Evolutionary conservation across 1,284 basidiomycete species (phyloP).

Genomic region (Taiwanofungus camphoratus): DNA sequence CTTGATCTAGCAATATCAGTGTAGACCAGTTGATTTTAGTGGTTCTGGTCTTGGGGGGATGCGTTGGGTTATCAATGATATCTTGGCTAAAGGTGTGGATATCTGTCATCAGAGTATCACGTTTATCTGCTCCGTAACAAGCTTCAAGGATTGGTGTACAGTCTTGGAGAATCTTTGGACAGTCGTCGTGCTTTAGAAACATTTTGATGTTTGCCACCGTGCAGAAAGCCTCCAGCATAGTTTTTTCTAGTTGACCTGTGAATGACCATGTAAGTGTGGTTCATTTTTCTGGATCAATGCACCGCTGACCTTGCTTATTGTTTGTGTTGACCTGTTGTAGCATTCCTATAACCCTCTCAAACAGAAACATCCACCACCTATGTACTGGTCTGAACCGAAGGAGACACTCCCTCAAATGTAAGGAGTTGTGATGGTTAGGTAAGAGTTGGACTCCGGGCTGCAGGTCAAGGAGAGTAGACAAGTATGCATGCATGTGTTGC

Average conservation of each 20-base stretch:
- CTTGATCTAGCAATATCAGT: neutral
- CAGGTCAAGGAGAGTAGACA: neutral
- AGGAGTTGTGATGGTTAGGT: slow-evolving; percentile 25
- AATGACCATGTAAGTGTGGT: neutral
- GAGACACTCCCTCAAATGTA: slow-evolving; percentile 31
- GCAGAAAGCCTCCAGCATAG: slow-evolving; percentile 3
- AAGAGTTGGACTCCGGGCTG: neutral
- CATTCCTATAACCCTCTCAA: slow-evolving; percentile 22
- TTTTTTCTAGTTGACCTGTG: neutral
- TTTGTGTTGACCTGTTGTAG: slow-evolving; percentile 26
- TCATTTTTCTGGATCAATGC: neutral
- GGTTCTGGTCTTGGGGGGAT: neutral
- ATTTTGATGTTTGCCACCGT: slow-evolving; percentile 1
- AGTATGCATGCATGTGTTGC: neutral
- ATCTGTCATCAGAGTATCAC: neutral
- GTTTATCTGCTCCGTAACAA: neutral
- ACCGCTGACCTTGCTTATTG: neutral
- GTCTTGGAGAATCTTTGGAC: neutral
- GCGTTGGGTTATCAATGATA: neutral
- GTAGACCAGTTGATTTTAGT: neutral
- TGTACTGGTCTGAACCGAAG: slow-evolving; percentile 27
- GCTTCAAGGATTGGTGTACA: neutral
- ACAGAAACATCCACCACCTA: slow-evolving; percentile 26
- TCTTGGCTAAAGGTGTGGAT: neutral
- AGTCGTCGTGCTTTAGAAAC: neutral